These are phyloP conservation scores for Albugo candida DNA, from an alignment of 352 stramenopile species.

Conservation along the genomic window DNA sequence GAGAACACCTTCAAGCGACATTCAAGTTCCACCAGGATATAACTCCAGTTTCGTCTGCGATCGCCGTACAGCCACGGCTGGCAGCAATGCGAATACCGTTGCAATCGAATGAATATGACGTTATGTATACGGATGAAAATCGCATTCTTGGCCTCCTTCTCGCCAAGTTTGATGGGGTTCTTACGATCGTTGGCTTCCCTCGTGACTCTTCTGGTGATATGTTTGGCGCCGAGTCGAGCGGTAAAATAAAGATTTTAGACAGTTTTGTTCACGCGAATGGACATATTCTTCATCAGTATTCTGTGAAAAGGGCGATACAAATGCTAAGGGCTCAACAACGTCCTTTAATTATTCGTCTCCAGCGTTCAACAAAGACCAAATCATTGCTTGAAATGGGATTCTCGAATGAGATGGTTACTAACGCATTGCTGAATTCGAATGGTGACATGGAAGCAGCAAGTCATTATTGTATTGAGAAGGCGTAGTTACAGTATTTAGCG, in stretches of 20 bases:
- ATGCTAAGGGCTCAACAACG: constrained; percentile 70
- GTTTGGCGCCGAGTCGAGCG: constrained; percentile 60
- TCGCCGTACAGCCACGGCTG: constrained; percentile 59
- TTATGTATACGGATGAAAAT: constrained; percentile 42
- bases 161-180: constrained; percentile 45
- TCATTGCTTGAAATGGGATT: constrained; percentile 68
- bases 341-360: constrained; percentile 59
- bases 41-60: constrained; percentile 44
- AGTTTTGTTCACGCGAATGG: constrained; percentile 56
- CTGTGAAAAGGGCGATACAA: constrained; percentile 60
- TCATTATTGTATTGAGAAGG: neutral
- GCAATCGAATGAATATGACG: constrained; percentile 49
- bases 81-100: constrained; percentile 43
- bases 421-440: constrained; percentile 25
- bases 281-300: constrained; percentile 63
- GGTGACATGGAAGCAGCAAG: constrained; percentile 42
- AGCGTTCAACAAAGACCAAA: constrained; percentile 34
- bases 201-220: constrained; percentile 32
- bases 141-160: constrained; percentile 65
- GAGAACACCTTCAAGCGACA: constrained; percentile 25
- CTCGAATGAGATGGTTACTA: constrained; percentile 19
- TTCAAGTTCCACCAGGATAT: constrained; percentile 52
- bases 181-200: constrained; percentile 65
- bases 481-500: too few species aligned
- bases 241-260: constrained; percentile 53